phyloP scores from a whole-genome alignment of 2,329 filamentous ascomycete genomes.

The Arthrobotrys sinensis region DNA sequence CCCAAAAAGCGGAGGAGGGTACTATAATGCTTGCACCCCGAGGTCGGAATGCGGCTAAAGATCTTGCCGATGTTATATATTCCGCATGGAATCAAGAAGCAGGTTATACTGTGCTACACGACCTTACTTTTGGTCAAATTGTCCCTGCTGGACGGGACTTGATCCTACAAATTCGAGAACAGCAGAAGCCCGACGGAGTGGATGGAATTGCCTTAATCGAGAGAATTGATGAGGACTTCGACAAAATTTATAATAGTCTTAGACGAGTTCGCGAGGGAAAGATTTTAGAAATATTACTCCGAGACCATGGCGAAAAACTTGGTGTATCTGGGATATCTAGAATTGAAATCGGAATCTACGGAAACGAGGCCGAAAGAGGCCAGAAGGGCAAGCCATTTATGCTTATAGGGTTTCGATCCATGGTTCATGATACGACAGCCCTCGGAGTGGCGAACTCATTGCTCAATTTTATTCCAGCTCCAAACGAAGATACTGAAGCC shows the following conservation, averaged over 20 bases:
- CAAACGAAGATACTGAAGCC: too few species aligned
- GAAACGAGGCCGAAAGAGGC: neutral
- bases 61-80: slow-evolving; percentile 8
- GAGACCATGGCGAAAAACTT: neutral
- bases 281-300: neutral
- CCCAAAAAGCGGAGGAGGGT: neutral
- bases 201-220: neutral
- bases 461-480: too few species aligned
- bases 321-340: neutral
- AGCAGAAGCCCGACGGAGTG: too few species aligned
- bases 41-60: too few species aligned
- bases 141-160: neutral
- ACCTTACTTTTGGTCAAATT: slow-evolving; percentile 8
- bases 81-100: slow-evolving; percentile 7
- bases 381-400: neutral
- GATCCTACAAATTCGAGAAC: neutral
- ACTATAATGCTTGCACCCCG: neutral
- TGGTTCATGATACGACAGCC: neutral
- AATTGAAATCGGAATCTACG: slow-evolving; percentile 6
- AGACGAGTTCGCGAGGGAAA: neutral
- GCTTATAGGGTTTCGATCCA: neutral
- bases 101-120: neutral
- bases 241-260: neutral
- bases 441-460: too few species aligned
- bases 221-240: neutral